Conservation (phyloP, 1,139 yeast species). For the Geotrichum aggregatum region DNA sequence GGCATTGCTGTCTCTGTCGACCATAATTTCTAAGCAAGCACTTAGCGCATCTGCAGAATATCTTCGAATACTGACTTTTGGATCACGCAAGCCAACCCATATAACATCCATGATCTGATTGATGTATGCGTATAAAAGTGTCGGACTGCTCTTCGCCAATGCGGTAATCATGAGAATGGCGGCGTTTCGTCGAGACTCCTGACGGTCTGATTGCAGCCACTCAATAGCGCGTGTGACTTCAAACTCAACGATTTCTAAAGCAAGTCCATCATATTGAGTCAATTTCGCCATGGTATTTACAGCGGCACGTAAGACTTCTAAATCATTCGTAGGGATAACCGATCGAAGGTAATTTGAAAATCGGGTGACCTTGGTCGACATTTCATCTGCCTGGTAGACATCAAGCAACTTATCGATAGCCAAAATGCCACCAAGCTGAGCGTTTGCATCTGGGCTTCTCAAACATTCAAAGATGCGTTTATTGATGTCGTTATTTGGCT, state of each 20-base stretch:
- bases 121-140: constrained; percentile 71
- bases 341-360: constrained; percentile 82
- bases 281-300: constrained; percentile 81
- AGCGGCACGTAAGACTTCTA: constrained; percentile 80
- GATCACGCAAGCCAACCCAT: constrained; percentile 84
- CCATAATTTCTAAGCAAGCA: constrained; percentile 71
- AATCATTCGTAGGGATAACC: constrained; percentile 75
- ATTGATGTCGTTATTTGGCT: constrained; percentile 81
- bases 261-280: constrained; percentile 84
- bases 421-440: constrained; percentile 82
- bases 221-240: constrained; percentile 88
- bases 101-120: constrained; percentile 74
- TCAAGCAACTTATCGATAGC: constrained; percentile 89
- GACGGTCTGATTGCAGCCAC: constrained; percentile 81
- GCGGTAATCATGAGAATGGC: constrained; percentile 82
- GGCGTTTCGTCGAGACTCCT: constrained; percentile 79
- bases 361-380: constrained; percentile 84
- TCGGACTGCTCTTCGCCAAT: constrained; percentile 83
- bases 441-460: constrained; percentile 66
- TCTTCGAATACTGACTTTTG: constrained; percentile 64
- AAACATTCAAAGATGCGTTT: constrained; percentile 81
- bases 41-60: constrained; percentile 84
- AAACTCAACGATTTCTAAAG: constrained; percentile 88
- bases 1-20: constrained; percentile 67
- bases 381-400: constrained; percentile 69